Base-by-base conservation (phyloP, 495 filamentous ascomycete genomes). In the Daldinia bambusicola region DNA sequence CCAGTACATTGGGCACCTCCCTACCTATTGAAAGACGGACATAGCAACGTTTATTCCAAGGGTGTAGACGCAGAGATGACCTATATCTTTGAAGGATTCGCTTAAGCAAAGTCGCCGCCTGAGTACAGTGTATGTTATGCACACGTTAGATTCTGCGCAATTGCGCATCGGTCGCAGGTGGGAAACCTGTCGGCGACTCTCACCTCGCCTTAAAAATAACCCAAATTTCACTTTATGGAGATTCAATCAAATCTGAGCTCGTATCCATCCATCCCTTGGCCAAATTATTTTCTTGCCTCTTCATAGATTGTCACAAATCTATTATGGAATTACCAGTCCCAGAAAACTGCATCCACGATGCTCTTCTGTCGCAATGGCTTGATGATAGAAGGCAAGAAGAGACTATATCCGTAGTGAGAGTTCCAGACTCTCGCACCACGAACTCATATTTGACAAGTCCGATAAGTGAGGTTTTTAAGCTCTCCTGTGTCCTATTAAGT, bases 71-170 rank as follows among this genome's bases (percentile, higher is more conserved):
- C 41, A 45, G 18, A 45, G 6, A 20, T 45, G 4, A 20, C 41
- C 16, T 18, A 16, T 20, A 45, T 20, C 16, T 9, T 12, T 12
- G 1, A 36, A 36, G 1, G 34, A 10, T 36, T 10, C 34, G 34
- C 7, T 10, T 16, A 45, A 45, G 41, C 32, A 34, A 45, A 45
- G 16, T 45, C 41, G n/a, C 18, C 41, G 9, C 48, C 50, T 12
- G 4, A 52, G 50, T 18, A 16, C n/a, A 4, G 14, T 26, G 31
- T 52, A 32, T 12, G 18, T 48, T 9, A 52, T 52, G 26, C 20
- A 14, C 50, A 52, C 10, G 50, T n/a, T 6, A 52, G 50, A 52
- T 31, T 52, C 14, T 52, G 26, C 50, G 50, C 50, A 52, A 30
- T 52, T 52, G 26, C 26, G 26, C 20, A 52, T 30, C 4, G 8